Evolutionary conservation across 2,329 filamentous ascomycete species (phyloP), one percentile per base, ranked within the genome.

Genomic region (Gliomastix tumulicola): DNA sequence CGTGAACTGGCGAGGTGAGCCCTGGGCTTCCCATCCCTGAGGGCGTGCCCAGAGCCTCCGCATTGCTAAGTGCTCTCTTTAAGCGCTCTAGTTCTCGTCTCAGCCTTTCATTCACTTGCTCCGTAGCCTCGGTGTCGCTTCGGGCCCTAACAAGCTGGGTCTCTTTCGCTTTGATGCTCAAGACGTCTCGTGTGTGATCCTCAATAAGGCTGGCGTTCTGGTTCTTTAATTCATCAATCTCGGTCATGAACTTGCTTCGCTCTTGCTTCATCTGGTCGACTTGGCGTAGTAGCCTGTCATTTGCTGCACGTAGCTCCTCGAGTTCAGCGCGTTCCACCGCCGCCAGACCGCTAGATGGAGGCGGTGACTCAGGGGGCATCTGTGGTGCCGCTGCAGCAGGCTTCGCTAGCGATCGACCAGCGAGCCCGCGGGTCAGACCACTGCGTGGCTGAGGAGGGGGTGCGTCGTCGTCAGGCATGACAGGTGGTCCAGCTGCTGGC

Each of bases 151-250:
- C 90, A 6, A 98, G 74, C 51, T 98, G 92, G 4, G 92, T 97
- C 60, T 98, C 92, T 62, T 98, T 98, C 12, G 92, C 92, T 59
- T 97, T 97, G 65, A 98, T 94, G 49, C 88, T 92, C 30, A 98
- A 71, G 0, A 96, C 88, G 51, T 98, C 90, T 33, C 90, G 76
- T 0, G 92, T 98, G 57, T 97, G 90, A 51, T 97, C 90, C 61
- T 98, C 92, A 42, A 98, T 98, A 22, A 98, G 71, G 44, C 92
- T 84, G 18, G 92, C 92, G 52, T 98, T 98, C 56, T 96, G 88
- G 51, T 95, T 94, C 63, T 96, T 94, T 21, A 98, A 74, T 60
- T 97, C 92, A 48, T 90, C 84, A 30, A 97, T 83, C 57, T 96
- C 88, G 0, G 88, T 92, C 41, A 80, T 75, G 34, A 95, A 74